Evolutionary conservation across 2,329 filamentous ascomycete species (phyloP).

Genomic region (Curvularia eragrostidis): DNA sequence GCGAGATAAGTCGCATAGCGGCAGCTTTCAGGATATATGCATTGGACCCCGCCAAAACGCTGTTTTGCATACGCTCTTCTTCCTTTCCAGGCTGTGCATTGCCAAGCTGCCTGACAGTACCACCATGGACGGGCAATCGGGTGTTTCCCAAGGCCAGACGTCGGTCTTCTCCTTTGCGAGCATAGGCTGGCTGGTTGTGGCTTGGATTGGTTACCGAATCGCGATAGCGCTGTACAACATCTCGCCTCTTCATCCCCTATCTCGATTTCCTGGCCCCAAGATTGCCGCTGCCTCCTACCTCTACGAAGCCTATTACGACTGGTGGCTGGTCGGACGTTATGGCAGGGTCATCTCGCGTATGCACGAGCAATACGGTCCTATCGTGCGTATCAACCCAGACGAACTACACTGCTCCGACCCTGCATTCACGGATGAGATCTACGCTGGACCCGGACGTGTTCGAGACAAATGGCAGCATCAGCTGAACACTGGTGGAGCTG

Average conservation of each 20-base stretch:
- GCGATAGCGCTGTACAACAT: slow-evolving; percentile 33
- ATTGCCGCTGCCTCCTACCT: slow-evolving; percentile 37
- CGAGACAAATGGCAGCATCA: slow-evolving; percentile 37
- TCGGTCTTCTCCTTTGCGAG: slow-evolving; percentile 23
- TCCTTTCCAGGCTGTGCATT: slow-evolving; percentile 14
- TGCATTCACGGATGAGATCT: slow-evolving; percentile 44
- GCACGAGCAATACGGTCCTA: slow-evolving; percentile 43
- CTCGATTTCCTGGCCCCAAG: slow-evolving; percentile 39
- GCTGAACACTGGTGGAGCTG: slow-evolving; percentile 34
- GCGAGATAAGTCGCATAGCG: slow-evolving; percentile 2
- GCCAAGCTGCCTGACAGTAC: slow-evolving; percentile 5
- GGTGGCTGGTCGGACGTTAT: slow-evolving; percentile 40
- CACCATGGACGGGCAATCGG: slow-evolving; percentile 29
- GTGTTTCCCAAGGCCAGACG: slow-evolving; percentile 15
- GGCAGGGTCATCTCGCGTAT: slow-evolving; percentile 44
- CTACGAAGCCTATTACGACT: slow-evolving; percentile 42
- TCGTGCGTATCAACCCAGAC: slow-evolving; percentile 42
- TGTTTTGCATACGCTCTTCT: slow-evolving; percentile 7
- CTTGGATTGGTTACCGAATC: slow-evolving; percentile 30
- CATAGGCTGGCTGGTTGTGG: slow-evolving; percentile 20
- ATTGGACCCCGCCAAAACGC: slow-evolving; percentile 18
- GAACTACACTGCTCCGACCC: slow-evolving; percentile 45
- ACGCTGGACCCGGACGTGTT: slow-evolving; percentile 33
- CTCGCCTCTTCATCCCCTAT: slow-evolving; percentile 33
- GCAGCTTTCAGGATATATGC: slow-evolving; percentile 19